Percentiles rank a stretch among this genome's conserved stretches.
Conservation (phyloP, 345 rosid genomes). For the Eucalyptus paniculata region DNA sequence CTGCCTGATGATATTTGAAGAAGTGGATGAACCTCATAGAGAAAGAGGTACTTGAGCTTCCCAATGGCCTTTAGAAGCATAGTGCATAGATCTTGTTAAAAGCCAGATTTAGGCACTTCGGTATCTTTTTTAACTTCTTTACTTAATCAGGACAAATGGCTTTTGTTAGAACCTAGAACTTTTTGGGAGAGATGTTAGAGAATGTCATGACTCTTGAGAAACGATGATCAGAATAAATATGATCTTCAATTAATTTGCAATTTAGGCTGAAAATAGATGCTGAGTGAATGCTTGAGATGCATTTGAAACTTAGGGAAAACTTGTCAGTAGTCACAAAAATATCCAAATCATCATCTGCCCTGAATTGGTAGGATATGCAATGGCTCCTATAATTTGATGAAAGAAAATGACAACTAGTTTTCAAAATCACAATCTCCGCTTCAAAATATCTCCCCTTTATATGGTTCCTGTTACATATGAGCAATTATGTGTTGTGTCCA, state of each 20-base stretch:
- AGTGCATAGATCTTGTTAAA: neutral
- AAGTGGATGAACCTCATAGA: neutral
- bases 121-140: neutral
- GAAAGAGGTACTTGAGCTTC: neutral
- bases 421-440: neutral
- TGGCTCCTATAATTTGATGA: neutral
- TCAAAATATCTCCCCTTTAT: neutral
- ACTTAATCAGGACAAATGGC: neutral
- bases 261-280: neutral
- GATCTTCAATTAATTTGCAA: neutral
- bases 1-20: neutral
- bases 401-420: neutral
- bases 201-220: neutral
- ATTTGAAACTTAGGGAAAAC: neutral
- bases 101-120: neutral
- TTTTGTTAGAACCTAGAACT: neutral
- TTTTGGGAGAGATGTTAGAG: neutral
- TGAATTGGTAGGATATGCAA: neutral
- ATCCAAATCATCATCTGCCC: neutral
- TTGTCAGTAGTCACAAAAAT: neutral
- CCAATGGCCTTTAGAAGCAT: neutral
- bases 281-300: neutral
- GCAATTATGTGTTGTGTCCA: neutral
- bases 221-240: neutral
- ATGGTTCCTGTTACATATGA: neutral